Conservation (phyloP, 306 rosid genomes). For the Prunus padus region DNA sequence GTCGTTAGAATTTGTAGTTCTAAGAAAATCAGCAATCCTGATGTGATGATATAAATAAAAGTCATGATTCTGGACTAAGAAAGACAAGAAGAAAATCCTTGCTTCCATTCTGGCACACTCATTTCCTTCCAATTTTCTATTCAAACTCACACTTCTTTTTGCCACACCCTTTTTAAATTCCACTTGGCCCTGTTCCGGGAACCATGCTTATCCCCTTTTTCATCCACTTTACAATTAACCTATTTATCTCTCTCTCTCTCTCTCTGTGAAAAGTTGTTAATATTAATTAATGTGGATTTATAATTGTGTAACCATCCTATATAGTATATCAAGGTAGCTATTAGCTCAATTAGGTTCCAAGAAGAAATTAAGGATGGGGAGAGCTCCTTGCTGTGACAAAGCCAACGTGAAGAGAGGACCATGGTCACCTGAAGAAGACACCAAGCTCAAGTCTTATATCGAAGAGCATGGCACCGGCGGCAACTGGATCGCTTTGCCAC, state of each 20-base stretch:
- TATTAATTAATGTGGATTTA: not conserved
- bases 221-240: constrained; percentile 22
- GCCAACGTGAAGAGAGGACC: constrained; percentile 97
- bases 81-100: constrained; percentile 81
- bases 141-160: constrained; percentile 25
- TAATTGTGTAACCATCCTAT: not conserved
- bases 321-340: constrained; percentile 7
- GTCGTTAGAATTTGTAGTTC: constrained; percentile 20
- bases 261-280: not conserved
- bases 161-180: constrained; percentile 34
- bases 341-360: not conserved
- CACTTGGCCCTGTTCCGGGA: constrained; percentile 36
- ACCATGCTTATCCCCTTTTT: constrained; percentile 44
- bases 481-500: constrained; percentile 93
- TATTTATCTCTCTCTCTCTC: not conserved
- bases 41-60: constrained; percentile 5
- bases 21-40: constrained; percentile 33
- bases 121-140: constrained; percentile 39
- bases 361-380: constrained; percentile 55
- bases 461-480: constrained; percentile 83
- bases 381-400: constrained; percentile 98
- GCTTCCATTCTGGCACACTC: constrained; percentile 53
- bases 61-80: constrained; percentile 50
- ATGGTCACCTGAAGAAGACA: constrained; percentile 90
- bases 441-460: constrained; percentile 80